Evolutionary conservation across 108 stramenopile species (phyloP), one percentile per base, ranked within the genome.

Genomic region (Licmophora abbreviata): DNA sequence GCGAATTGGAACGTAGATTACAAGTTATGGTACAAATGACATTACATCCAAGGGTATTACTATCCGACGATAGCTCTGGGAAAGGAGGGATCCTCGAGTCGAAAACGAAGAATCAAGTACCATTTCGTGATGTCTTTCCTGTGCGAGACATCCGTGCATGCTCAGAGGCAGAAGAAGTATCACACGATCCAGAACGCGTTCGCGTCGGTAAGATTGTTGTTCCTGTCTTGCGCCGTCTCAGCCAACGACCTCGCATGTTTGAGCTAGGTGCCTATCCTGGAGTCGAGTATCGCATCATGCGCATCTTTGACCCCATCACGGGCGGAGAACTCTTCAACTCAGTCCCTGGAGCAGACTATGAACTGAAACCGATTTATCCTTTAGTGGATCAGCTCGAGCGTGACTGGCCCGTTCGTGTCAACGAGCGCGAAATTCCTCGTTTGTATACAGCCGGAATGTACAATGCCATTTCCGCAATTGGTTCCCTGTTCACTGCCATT

Each of bases 351-450:
- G 69, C 60, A 1, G 66, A 67, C n/a, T 71, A 71, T 48, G 69
- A 70, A 29, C 32, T 69, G 21, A 75, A 75, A 41, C 77, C 76
- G 48, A 67, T 79, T 9, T 83, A 79, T 45, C 81, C 81, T 18
- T 53, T 83, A 28, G 74, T 83, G 15, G 36, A 31, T 23, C 59
- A 73, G 34, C 68, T 83, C 45, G 81, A 83, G 58, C 71, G 81
- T 20, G 50, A 12, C 17, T 83, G 81, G 81, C 81, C 81, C 1
- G 77, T 73, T 12, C 54, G 41, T 8, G 64, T 83, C 11, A 50
- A 68, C 27, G 74, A 77, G 36, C 12, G 24, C 17, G 77, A 65
- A 14, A 64, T 83, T 37, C 81, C 77, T n/a, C 44, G 69, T 44
- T 37, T 75, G 24, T 62, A 64, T 31, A 76, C 77, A 34, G 57